A percentile compares a stretch with the other conserved stretches of the same genome.
These are phyloP conservation scores for Solanum chiquidenum DNA, from an alignment of 257 asterid genomes.

Conservation along the genomic window DNA sequence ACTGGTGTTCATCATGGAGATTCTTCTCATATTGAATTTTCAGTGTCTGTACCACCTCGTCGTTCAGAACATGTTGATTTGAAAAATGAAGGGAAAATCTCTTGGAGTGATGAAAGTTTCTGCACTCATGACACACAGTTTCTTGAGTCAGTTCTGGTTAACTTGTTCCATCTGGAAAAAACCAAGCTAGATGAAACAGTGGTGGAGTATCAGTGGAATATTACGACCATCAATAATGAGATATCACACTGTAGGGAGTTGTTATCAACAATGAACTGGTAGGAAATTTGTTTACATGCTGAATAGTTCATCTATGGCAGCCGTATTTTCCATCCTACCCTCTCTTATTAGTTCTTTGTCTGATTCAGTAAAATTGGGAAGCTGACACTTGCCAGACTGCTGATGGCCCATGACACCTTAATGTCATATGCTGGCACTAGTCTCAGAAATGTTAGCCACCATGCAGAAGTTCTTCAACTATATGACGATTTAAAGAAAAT, in stretches of 20 bases:
- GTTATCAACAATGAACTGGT: conserved; percentile 66
- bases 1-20: conserved; percentile 37
- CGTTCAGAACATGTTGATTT: conserved; percentile 21
- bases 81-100: conserved; percentile 23
- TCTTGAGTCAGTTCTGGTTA: conserved; percentile 22
- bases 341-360: conserved; percentile 10
- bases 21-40: conserved; percentile 40
- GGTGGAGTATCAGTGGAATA: conserved; percentile 28
- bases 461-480: conserved; percentile 67
- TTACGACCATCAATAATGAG: conserved; percentile 50
- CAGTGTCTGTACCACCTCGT: conserved; percentile 27
- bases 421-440: conserved; percentile 24
- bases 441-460: conserved; percentile 17
- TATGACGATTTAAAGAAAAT: conserved; percentile 59
- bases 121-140: conserved; percentile 22
- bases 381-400: conserved; percentile 85
- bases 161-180: conserved; percentile 28
- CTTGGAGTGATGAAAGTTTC: conserved; percentile 55
- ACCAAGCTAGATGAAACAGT: conserved; percentile 21
- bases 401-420: conserved; percentile 57
- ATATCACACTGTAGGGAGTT: conserved; percentile 63
- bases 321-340: background rate
- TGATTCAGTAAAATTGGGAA: conserved; percentile 84
- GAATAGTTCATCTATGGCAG: background rate
- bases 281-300: conserved; percentile 9